Percentiles rank a stretch among this genome's conserved stretches.
phyloP scores from a whole-genome alignment of 768 basidiomycete genomes.

The Russula ochroleuca region DNA sequence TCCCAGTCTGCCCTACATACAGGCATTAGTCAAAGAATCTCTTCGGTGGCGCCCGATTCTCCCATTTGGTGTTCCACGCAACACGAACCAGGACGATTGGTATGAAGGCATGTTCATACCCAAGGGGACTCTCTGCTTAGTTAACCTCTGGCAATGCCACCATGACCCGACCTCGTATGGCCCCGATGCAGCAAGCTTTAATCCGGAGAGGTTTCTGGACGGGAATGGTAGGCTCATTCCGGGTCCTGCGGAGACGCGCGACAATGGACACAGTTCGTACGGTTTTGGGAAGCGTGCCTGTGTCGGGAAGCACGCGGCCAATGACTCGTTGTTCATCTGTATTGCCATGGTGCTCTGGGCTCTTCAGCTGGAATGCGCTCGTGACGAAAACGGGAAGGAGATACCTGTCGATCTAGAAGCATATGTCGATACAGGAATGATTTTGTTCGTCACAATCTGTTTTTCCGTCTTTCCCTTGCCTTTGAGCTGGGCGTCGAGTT shows the following conservation, averaged over 20 bases:
- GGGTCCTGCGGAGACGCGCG: not conserved
- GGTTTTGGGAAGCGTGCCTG: not conserved
- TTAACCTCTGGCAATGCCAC: not conserved
- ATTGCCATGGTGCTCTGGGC: not conserved
- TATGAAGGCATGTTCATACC: no score
- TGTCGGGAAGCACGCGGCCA: not conserved
- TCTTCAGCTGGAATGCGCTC: not conserved
- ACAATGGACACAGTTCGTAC: not conserved
- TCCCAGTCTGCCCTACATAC: no score
- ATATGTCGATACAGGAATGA: not conserved
- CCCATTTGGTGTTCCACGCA: no score
- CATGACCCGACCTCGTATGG: not conserved
- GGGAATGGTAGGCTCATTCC: not conserved
- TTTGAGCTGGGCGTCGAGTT: no score
- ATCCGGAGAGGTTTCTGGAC: not conserved
- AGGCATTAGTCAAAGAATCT: no score
- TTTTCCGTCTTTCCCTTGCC: not conserved
- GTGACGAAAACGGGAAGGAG: not conserved
- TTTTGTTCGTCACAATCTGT: not conserved
- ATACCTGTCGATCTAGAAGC: not conserved
- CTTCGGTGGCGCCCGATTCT: no score
- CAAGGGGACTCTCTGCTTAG: no score
- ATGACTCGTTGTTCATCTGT: no score
- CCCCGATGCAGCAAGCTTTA: not conserved
- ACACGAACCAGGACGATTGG: no score